These are phyloP conservation scores for Gracilariopsis chorda DNA, from an alignment of 23 red algal species.

Conservation along the genomic window DNA sequence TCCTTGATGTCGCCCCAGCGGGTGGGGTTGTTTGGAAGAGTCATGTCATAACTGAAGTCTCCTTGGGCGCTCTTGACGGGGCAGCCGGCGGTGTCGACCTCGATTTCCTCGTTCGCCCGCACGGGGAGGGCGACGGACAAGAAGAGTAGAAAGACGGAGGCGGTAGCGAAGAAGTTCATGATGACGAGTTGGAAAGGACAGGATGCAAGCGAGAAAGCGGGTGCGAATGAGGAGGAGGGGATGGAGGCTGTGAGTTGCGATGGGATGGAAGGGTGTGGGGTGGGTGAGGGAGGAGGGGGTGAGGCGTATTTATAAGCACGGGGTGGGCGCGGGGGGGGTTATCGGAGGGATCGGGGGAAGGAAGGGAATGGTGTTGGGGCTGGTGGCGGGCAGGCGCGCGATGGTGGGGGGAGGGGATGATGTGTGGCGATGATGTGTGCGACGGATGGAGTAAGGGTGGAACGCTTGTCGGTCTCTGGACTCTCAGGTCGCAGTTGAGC, in stretches of 20 bases:
- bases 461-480: too few relatives aligned
- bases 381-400: neutral
- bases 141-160: too few relatives aligned
- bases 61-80: constrained; percentile 25
- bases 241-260: neutral
- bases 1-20: constrained; percentile 34
- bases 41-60: constrained; percentile 33
- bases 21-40: neutral
- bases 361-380: neutral
- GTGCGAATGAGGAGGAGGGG: neutral
- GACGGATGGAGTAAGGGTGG: neutral
- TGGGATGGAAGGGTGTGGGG: neutral
- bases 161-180: too few relatives aligned
- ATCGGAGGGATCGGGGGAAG: neutral
- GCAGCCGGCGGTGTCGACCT: neutral
- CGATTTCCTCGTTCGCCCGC: neutral
- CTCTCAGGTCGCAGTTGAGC: too few relatives aligned
- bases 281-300: neutral
- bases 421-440: neutral
- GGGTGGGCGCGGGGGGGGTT: neutral
- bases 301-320: neutral
- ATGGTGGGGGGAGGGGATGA: neutral
- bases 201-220: neutral
- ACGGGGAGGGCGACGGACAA: neutral
- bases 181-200: too few relatives aligned